Conservation (phyloP, 2,329 filamentous ascomycete genomes). For the Pestalotiopsis sp. region DNA sequence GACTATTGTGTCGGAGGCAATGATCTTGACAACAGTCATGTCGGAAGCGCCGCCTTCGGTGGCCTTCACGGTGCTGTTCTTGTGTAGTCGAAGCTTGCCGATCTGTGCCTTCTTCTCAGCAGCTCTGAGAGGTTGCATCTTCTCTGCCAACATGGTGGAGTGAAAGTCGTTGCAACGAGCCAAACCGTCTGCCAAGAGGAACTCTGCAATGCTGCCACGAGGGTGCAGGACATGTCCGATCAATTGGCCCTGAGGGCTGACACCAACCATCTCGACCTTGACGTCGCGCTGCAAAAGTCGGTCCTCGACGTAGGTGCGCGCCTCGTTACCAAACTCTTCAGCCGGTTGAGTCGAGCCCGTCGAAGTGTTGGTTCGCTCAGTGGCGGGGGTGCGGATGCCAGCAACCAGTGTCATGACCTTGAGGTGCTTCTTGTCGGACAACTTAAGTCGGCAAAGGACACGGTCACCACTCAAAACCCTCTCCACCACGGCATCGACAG, state of each 20-base stretch:
- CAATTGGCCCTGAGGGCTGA: conserved; percentile 89
- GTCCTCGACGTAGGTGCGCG: conserved; percentile 82
- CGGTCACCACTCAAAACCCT: conserved; percentile 90
- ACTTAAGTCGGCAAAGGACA: conserved; percentile 78
- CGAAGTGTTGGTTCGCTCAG: conserved; percentile 77
- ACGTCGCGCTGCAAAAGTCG: conserved; percentile 85
- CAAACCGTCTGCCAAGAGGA: conserved; percentile 84
- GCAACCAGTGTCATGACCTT: conserved; percentile 89
- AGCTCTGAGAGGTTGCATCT: conserved; percentile 83
- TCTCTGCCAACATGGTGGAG: conserved; percentile 84
- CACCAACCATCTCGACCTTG: conserved; percentile 79
- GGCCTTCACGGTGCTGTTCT: conserved; percentile 74
- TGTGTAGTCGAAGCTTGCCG: conserved; percentile 77
- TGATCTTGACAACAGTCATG: conserved; percentile 80
- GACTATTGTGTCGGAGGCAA: conserved; percentile 87
- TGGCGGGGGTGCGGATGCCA: conserved; percentile 86
- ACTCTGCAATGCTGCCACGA: conserved; percentile 88
- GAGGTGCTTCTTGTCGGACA: conserved; percentile 81
- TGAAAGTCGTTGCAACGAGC: conserved; percentile 95
- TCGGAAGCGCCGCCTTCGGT: conserved; percentile 68
- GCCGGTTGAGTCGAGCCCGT: conserved; percentile 81
- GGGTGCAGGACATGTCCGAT: conserved; percentile 87
- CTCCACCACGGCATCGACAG: conserved; percentile 85
- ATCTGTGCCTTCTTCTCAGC: conserved; percentile 86
- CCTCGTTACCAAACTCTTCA: conserved; percentile 88